These are phyloP conservation scores for Lactarius pseudohatsudake DNA, from an alignment of 768 basidiomycete genomes.

Conservation along the genomic window DNA sequence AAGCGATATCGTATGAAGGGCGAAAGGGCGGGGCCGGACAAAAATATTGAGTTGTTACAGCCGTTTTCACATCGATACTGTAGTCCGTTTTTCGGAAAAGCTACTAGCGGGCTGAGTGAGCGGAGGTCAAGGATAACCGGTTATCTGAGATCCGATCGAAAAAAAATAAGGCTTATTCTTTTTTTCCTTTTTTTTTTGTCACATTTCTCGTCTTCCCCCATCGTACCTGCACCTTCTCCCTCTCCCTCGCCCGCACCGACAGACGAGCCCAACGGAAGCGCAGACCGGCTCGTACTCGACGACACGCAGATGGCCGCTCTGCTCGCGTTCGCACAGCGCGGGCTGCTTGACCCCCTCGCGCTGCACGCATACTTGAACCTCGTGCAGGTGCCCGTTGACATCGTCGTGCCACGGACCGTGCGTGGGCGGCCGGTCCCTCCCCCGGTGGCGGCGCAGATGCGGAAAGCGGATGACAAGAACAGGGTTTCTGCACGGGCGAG, in stretches of 20 bases:
- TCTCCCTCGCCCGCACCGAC: background rate
- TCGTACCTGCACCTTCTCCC: background rate
- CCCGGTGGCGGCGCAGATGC: constrained; percentile 24
- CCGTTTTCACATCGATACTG: no score
- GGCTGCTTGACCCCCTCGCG: constrained; percentile 59
- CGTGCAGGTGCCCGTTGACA: constrained; percentile 42
- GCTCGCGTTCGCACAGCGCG: constrained; percentile 51
- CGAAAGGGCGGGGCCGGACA: no score
- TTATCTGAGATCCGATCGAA: no score
- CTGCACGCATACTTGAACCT: constrained; percentile 67
- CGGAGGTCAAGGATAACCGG: no score
- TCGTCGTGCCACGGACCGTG: constrained; percentile 36
- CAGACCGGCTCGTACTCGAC: constrained; percentile 37
- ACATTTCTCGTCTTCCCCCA: no score
- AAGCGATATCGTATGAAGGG: no score
- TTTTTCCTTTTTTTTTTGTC: no score
- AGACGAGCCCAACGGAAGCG: background rate
- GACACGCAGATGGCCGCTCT: constrained; percentile 39
- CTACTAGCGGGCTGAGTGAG: no score
- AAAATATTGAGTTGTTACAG: no score
- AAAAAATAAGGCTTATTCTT: no score
- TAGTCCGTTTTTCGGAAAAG: no score
- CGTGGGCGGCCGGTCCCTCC: constrained; percentile 37
- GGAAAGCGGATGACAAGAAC: constrained; percentile 39
- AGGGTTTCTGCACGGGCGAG: constrained; percentile 40